These are phyloP conservation scores for Firmiana major DNA, from an alignment of 345 rosid genomes.

Conservation along the genomic window DNA sequence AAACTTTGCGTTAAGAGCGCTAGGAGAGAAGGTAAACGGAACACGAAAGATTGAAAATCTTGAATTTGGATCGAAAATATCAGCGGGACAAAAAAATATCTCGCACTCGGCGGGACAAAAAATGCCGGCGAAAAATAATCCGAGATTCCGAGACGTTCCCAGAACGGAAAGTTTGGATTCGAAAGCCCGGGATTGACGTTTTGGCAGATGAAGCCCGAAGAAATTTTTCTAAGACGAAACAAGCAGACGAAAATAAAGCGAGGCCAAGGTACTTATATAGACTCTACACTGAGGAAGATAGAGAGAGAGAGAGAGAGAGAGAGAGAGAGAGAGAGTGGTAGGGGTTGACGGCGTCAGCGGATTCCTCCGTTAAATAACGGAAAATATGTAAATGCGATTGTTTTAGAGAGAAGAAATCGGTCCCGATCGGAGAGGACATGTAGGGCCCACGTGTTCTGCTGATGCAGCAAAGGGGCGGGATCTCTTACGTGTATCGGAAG, in stretches of 20 bases:
- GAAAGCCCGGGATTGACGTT: constrained; percentile 34
- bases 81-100: not conserved
- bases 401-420: constrained; percentile 16
- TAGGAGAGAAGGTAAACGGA: not conserved
- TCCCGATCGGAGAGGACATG: constrained; percentile 44
- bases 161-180: constrained; percentile 11
- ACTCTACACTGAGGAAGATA: too few species aligned
- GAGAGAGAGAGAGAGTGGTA: not conserved
- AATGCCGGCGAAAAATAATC: constrained; percentile 19
- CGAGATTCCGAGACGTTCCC: constrained; percentile 13
- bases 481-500: not conserved
- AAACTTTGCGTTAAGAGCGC: not conserved
- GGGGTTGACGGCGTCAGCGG: constrained; percentile 38
- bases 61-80: constrained; percentile 2
- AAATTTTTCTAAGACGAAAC: constrained; percentile 7
- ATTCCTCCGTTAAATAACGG: constrained; percentile 51
- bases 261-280: constrained; percentile 36
- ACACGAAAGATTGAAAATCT: not conserved
- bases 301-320: not conserved
- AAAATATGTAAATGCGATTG: not conserved
- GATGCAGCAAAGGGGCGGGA: not conserved
- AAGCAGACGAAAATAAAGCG: constrained; percentile 25
- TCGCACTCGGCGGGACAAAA: constrained; percentile 3
- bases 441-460: constrained; percentile 53
- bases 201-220: constrained; percentile 4